Evolutionary conservation across 1,139 yeast genomes (phyloP).

Genomic region (Pichia sp.): DNA sequence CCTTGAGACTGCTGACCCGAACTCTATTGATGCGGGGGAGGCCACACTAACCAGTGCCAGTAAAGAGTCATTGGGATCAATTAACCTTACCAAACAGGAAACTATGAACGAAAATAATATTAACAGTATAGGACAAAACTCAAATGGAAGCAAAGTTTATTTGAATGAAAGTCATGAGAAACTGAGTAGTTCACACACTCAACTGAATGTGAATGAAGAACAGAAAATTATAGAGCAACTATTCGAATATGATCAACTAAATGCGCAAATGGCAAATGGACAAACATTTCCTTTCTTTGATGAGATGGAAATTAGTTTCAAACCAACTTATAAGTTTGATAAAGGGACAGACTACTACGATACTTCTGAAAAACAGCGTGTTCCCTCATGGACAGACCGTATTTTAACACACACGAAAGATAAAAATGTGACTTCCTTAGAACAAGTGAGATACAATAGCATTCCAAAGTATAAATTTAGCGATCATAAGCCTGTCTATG

Average conservation of each 20-base stretch:
- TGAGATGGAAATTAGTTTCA: slow-evolving; percentile 73
- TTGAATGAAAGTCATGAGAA: slow-evolving; percentile 10
- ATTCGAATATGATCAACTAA: slow-evolving; percentile 75
- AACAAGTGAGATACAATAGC: slow-evolving; percentile 62
- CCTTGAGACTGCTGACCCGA: background rate
- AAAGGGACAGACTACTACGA: slow-evolving; percentile 80
- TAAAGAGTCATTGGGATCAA: background rate
- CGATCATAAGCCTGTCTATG: slow-evolving; percentile 93
- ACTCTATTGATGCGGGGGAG: background rate
- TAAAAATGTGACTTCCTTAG: slow-evolving; percentile 43
- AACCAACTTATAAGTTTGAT: slow-evolving; percentile 93
- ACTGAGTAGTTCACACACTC: slow-evolving; percentile 4
- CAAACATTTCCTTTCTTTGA: slow-evolving; percentile 79
- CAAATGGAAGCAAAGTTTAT: background rate
- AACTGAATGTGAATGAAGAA: slow-evolving; percentile 7
- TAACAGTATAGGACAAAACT: background rate
- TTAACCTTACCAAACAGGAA: background rate
- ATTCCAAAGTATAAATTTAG: slow-evolving; percentile 65
- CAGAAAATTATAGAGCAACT: slow-evolving; percentile 42
- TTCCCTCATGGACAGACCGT: slow-evolving; percentile 97
- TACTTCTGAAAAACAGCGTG: slow-evolving; percentile 84
- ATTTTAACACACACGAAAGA: slow-evolving; percentile 46
- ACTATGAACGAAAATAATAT: background rate
- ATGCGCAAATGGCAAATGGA: slow-evolving; percentile 72
- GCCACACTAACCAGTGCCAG: slow-evolving; percentile 3